Conservation (phyloP, 116 monocot species). For the Posidonia oceanica region DNA sequence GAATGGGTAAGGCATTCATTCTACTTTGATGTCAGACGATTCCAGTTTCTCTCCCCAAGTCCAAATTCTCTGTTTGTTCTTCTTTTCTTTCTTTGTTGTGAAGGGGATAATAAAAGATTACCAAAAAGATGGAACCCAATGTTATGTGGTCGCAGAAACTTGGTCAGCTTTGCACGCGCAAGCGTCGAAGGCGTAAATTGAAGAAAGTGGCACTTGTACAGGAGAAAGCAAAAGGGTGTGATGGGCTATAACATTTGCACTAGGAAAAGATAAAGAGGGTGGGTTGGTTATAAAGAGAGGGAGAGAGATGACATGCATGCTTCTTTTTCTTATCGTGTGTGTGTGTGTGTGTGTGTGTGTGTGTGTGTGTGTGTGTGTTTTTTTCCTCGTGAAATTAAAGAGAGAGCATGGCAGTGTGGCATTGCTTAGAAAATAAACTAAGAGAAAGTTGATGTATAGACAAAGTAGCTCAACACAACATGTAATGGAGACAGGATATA, state of each 20-base stretch:
- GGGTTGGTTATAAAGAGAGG: no score
- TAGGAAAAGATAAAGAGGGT: background rate
- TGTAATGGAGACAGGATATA: no score
- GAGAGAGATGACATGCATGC: no score
- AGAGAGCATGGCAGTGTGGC: background rate
- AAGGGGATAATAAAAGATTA: background rate
- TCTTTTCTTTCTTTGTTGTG: background rate
- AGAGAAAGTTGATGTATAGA: no score
- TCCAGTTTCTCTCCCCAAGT: no score
- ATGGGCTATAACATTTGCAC: background rate
- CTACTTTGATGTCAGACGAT: background rate
- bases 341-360: no score
- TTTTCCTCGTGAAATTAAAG: background rate
- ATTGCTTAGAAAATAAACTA: no score
- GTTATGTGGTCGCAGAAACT: background rate
- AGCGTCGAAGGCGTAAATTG: background rate
- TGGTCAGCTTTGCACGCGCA: constrained; percentile 3
- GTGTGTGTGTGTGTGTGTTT: no score
- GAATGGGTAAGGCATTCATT: no score
- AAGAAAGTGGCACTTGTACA: background rate
- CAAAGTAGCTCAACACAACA: no score
- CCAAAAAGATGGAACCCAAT: background rate
- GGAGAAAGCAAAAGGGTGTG: background rate
- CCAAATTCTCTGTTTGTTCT: no score
- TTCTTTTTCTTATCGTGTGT: no score